Percentiles rank a stretch among this genome's conserved stretches.
Evolutionary conservation across 1,284 basidiomycete species (phyloP).

Genomic region (Porphyrellus sp.): DNA sequence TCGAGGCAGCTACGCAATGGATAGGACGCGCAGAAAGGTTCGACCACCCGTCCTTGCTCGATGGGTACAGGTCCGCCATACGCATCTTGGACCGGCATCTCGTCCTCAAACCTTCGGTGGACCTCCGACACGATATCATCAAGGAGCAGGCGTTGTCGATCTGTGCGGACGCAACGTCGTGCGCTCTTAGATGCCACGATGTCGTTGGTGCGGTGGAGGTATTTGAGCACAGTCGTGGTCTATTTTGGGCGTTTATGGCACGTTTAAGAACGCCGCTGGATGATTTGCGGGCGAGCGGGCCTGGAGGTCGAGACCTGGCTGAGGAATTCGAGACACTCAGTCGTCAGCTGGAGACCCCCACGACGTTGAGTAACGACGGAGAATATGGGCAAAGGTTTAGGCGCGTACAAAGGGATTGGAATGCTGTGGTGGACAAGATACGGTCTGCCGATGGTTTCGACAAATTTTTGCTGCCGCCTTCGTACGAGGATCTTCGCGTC

Average conservation of each 20-base stretch:
- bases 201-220: constrained; percentile 19
- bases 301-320: constrained; percentile 14
- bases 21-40: constrained; percentile 19
- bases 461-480: constrained; percentile 25
- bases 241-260: constrained; percentile 19
- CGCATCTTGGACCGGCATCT: constrained; percentile 18
- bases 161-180: constrained; percentile 23
- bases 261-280: constrained; percentile 19
- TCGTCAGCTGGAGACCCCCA: constrained; percentile 19
- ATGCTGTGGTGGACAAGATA: constrained; percentile 23
- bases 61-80: constrained; percentile 18
- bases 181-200: constrained; percentile 15
- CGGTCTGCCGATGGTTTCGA: constrained; percentile 22
- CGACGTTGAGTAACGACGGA: constrained; percentile 3
- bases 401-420: constrained; percentile 16
- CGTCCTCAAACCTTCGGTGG: constrained; percentile 15
- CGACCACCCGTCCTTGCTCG: constrained; percentile 16
- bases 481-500: constrained; percentile 25
- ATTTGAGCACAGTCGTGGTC: constrained; percentile 20
- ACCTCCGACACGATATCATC: constrained; percentile 19
- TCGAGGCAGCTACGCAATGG: constrained; percentile 18
- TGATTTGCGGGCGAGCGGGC: constrained; percentile 11
- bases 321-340: constrained; percentile 22
- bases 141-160: constrained; percentile 9
- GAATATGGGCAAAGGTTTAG: constrained; percentile 14